Evolutionary conservation across 768 basidiomycete genomes (phyloP).

Genomic region (Rhizopogon rudus): DNA sequence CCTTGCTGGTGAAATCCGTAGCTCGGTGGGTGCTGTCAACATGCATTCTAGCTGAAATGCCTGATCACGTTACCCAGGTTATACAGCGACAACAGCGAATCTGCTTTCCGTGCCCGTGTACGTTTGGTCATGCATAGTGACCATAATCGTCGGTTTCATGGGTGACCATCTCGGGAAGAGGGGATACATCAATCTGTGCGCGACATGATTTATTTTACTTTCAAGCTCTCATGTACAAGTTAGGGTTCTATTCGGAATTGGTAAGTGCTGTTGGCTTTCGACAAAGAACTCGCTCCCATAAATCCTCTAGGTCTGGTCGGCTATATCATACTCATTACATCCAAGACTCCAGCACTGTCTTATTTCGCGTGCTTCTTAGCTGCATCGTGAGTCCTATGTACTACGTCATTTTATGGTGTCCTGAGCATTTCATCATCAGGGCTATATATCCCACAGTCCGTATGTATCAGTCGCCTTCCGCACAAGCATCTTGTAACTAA

Average conservation of each 20-base stretch:
- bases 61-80: slow-evolving; percentile 33
- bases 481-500: background rate
- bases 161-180: slow-evolving; percentile 58
- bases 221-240: background rate
- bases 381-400: slow-evolving; percentile 46
- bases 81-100: slow-evolving; percentile 61
- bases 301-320: slow-evolving; percentile 38
- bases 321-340: slow-evolving; percentile 64
- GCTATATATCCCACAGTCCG: slow-evolving; percentile 46
- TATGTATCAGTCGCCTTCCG: slow-evolving; percentile 18
- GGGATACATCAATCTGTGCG: slow-evolving; percentile 58
- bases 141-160: slow-evolving; percentile 53
- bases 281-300: background rate
- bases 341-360: slow-evolving; percentile 55
- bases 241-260: slow-evolving; percentile 24
- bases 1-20: background rate
- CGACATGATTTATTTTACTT: background rate
- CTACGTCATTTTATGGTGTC: background rate
- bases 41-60: background rate
- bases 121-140: slow-evolving; percentile 65
- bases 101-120: slow-evolving; percentile 76
- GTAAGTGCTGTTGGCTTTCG: slow-evolving; percentile 10
- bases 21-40: background rate
- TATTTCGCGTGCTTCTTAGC: slow-evolving; percentile 73
- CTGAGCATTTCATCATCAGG: slow-evolving; percentile 10